Conservation (phyloP, 257 asterid species). For the Datura wrightii region DNA sequence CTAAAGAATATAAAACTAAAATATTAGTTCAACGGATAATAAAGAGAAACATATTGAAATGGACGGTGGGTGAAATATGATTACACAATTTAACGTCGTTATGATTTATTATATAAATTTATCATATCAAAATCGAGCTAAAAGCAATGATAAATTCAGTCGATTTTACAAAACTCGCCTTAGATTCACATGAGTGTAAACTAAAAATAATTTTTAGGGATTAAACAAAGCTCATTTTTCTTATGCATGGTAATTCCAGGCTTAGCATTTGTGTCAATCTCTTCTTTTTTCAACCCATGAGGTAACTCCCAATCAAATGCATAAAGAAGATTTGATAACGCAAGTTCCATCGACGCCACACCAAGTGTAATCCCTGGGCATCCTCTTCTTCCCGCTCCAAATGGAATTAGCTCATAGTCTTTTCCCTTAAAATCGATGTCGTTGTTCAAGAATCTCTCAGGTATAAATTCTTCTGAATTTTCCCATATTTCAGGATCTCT, state of each 20-base stretch:
- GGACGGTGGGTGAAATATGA: too few species aligned
- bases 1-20: too few species aligned
- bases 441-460: background rate
- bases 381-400: background rate
- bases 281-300: background rate
- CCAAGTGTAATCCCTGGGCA: background rate
- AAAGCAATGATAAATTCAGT: too few species aligned
- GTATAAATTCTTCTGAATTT: background rate
- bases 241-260: background rate
- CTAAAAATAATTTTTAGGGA: background rate
- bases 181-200: background rate
- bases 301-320: slow-evolving; percentile 18
- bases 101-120: too few species aligned
- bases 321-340: slow-evolving; percentile 16
- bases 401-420: background rate
- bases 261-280: background rate
- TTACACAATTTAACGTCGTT: too few species aligned
- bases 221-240: background rate
- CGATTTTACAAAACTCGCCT: too few species aligned
- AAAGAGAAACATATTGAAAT: too few species aligned
- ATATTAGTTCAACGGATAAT: too few species aligned
- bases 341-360: background rate
- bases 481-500: background rate
- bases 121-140: background rate
- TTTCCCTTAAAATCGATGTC: background rate